phyloP scores from a whole-genome alignment of 129 eudicot species.

The Rutidosis leptorrhynchoides region DNA sequence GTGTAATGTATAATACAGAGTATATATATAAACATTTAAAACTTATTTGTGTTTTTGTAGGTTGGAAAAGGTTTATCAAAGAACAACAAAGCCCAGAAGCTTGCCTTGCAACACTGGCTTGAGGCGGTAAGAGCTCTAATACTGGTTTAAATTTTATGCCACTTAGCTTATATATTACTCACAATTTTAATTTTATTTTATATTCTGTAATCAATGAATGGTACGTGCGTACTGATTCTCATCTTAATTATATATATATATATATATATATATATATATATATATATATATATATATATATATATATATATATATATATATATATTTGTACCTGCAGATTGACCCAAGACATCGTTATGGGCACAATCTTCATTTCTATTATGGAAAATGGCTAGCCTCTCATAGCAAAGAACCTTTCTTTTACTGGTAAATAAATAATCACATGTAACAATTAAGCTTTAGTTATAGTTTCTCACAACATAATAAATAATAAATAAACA shows the following conservation, averaged over 20 bases:
- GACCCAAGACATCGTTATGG: conserved; percentile 93
- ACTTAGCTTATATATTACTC: not conserved
- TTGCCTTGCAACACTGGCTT: conserved; percentile 87
- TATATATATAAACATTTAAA: not conserved
- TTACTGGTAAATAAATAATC: conserved; percentile 72
- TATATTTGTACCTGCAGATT: conserved; percentile 44
- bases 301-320: too few relatives aligned
- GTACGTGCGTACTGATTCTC: not conserved
- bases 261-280: too few relatives aligned
- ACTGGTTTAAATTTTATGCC: not conserved
- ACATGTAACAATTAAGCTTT: not conserved
- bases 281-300: too few relatives aligned
- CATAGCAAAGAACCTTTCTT: conserved; percentile 72
- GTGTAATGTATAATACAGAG: too few relatives aligned
- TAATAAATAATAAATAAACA: too few relatives aligned
- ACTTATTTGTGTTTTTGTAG: conserved; percentile 29
- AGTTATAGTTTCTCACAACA: not conserved
- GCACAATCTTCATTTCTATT: conserved; percentile 70
- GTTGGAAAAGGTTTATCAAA: conserved; percentile 67
- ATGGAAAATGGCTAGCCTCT: conserved; percentile 58
- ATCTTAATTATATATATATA: too few relatives aligned
- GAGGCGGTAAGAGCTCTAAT: conserved; percentile 60
- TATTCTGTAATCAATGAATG: not conserved
- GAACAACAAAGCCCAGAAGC: conserved; percentile 65
- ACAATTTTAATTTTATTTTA: too few relatives aligned